Conservation (phyloP, 2,329 filamentous ascomycete species). For the Fusarium torulosum region DNA sequence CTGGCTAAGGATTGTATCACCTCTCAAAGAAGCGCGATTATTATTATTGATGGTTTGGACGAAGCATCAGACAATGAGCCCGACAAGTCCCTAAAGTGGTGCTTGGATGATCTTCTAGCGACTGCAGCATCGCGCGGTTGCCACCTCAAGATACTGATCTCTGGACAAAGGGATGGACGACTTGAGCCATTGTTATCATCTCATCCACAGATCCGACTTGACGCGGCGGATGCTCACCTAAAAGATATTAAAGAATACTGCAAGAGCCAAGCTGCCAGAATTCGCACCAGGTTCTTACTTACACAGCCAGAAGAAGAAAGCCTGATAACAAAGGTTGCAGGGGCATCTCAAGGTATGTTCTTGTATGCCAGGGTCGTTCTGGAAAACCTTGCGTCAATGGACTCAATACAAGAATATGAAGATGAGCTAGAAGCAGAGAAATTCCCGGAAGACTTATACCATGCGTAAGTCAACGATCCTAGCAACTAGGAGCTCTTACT, state of each 20-base stretch:
- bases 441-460: fast-evolving
- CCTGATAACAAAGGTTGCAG: fast-evolving
- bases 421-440: fast-evolving
- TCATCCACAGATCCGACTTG: fast-evolving
- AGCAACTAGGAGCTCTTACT: neutral
- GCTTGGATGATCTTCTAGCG: fast-evolving
- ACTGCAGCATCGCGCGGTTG: fast-evolving
- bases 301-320: fast-evolving
- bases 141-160: fast-evolving
- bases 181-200: fast-evolving
- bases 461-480: neutral
- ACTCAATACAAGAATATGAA: neutral
- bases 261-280: fast-evolving
- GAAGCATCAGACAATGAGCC: fast-evolving
- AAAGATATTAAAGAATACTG: fast-evolving
- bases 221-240: fast-evolving
- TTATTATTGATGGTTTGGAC: neutral
- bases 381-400: fast-evolving
- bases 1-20: neutral
- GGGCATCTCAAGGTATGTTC: constrained; percentile 1
- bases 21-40: fast-evolving
- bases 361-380: neutral
- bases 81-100: fast-evolving
- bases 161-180: neutral
- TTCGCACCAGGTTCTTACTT: fast-evolving